phyloP scores from a whole-genome alignment of 2,329 filamentous ascomycete species.

The Septoria linicola region DNA sequence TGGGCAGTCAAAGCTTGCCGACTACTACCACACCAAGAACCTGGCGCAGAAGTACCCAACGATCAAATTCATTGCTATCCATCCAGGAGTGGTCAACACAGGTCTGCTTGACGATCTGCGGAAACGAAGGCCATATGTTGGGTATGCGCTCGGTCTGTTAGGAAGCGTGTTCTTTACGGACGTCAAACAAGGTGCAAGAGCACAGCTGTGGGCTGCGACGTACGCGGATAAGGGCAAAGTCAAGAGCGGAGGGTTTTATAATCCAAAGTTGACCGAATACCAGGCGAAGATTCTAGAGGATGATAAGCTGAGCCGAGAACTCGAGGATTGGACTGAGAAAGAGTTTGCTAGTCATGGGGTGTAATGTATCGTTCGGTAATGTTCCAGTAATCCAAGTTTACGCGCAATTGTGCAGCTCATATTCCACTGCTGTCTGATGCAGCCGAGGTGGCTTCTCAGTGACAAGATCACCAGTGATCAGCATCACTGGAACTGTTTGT shows the following conservation, averaged over 20 bases:
- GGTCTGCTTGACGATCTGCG: conserved; percentile 36
- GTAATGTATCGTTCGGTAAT: background rate
- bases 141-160: conserved; percentile 2
- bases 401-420: too few relatives aligned
- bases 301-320: background rate
- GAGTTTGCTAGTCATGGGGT: background rate
- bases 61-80: conserved; percentile 47
- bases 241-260: conserved; percentile 34
- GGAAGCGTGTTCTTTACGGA: conserved; percentile 1
- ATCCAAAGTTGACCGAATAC: conserved; percentile 31
- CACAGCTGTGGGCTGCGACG: conserved; percentile 31
- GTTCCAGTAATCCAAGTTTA: too few relatives aligned
- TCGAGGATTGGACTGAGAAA: background rate
- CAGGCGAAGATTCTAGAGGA: conserved; percentile 2
- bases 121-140: background rate
- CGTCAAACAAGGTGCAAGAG: conserved; percentile 25
- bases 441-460: too few relatives aligned
- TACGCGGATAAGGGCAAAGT: background rate
- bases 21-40: conserved; percentile 47
- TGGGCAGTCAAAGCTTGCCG: conserved; percentile 51
- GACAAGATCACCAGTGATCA: too few relatives aligned
- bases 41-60: conserved; percentile 45
- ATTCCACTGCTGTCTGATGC: too few relatives aligned
- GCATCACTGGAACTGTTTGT: too few relatives aligned
- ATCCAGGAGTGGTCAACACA: conserved; percentile 53